These are phyloP conservation scores for Coemansia sp. DNA, from an alignment of 192 early-diverging fungal genomes.

Conservation along the genomic window DNA sequence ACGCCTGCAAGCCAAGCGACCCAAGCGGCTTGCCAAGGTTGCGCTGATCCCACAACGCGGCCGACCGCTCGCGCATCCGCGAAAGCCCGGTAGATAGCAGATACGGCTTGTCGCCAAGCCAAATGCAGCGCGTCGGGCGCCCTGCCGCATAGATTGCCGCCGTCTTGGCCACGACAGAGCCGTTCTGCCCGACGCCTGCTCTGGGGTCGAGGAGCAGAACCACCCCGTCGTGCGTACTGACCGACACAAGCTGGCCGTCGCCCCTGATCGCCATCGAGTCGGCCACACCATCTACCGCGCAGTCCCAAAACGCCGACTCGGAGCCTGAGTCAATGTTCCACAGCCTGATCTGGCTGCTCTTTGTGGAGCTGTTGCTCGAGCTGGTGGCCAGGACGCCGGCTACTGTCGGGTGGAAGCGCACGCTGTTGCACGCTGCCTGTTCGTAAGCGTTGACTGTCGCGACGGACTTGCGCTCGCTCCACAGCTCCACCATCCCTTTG, in stretches of 20 bases:
- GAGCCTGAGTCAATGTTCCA: conserved; percentile 24
- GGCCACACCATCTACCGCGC: conserved; percentile 4
- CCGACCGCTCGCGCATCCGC: conserved; percentile 66
- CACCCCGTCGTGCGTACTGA: conserved; percentile 26
- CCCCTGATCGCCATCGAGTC: conserved; percentile 35
- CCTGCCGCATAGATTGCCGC: conserved; percentile 31
- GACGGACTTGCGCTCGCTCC: conserved; percentile 18
- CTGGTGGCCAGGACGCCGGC: conserved; percentile 27
- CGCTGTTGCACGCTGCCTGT: conserved; percentile 17
- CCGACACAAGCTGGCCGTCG: conserved; percentile 38
- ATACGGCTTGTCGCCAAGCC: conserved; percentile 66
- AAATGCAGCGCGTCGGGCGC: conserved; percentile 59
- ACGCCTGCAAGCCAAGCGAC: conserved; percentile 63
- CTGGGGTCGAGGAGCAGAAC: conserved; percentile 34
- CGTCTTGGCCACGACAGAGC: conserved; percentile 15
- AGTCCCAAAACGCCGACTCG: conserved; percentile 20
- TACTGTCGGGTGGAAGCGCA: conserved; percentile 45
- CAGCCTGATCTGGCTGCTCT: conserved; percentile 25
- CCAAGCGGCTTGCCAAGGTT: conserved; percentile 61
- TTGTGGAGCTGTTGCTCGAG: conserved; percentile 8
- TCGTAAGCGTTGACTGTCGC: conserved; percentile 16
- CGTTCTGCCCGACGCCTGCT: neutral
- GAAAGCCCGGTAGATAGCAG: conserved; percentile 74
- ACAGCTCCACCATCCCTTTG: conserved; percentile 36
- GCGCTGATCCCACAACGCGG: conserved; percentile 75